These are phyloP conservation scores for Pseudopediastrum boryanum DNA, from an alignment of 139 green algal genomes.

Conservation along the genomic window DNA sequence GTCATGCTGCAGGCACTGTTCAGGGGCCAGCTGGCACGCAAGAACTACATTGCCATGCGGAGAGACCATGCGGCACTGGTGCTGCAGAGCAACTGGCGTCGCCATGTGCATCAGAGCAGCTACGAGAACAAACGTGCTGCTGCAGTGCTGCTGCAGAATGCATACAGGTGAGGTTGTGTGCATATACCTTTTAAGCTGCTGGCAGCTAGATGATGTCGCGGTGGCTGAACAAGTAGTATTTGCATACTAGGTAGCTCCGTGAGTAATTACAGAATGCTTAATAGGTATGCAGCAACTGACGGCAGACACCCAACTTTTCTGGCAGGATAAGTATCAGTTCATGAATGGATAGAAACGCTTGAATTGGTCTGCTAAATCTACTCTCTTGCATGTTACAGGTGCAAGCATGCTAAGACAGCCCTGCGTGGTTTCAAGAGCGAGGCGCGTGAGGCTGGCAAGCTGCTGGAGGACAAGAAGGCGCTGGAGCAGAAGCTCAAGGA, in stretches of 20 bases:
- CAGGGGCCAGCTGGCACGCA: constrained; percentile 61
- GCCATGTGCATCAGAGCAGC: neutral
- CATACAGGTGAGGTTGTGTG: constrained; percentile 33
- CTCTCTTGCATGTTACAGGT: neutral
- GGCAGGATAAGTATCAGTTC: too few relatives aligned
- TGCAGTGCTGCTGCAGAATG: constrained; percentile 25
- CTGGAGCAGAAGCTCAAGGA: constrained; percentile 80
- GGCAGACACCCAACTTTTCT: too few relatives aligned
- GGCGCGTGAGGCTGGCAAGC: constrained; percentile 78
- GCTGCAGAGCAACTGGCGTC: constrained; percentile 35
- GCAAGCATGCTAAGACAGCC: constrained; percentile 46
- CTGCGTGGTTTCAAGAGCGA: constrained; percentile 58
- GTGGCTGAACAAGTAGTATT: too few relatives aligned
- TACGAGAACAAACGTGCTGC: constrained; percentile 2
- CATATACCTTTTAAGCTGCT: constrained; percentile 44
- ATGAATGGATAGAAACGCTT: too few relatives aligned
- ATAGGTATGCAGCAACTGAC: too few relatives aligned
- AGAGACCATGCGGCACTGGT: constrained; percentile 23
- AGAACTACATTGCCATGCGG: constrained; percentile 24
- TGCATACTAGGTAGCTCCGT: too few relatives aligned
- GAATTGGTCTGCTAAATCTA: too few relatives aligned
- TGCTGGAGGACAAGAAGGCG: constrained; percentile 91
- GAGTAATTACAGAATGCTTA: too few relatives aligned
- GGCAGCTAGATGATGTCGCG: neutral
- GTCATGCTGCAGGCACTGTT: constrained; percentile 63